A percentile compares a stretch with the other conserved stretches of the same genome.
Conservation (phyloP, 2,329 filamentous ascomycete genomes). For the Cercospora zeina region DNA sequence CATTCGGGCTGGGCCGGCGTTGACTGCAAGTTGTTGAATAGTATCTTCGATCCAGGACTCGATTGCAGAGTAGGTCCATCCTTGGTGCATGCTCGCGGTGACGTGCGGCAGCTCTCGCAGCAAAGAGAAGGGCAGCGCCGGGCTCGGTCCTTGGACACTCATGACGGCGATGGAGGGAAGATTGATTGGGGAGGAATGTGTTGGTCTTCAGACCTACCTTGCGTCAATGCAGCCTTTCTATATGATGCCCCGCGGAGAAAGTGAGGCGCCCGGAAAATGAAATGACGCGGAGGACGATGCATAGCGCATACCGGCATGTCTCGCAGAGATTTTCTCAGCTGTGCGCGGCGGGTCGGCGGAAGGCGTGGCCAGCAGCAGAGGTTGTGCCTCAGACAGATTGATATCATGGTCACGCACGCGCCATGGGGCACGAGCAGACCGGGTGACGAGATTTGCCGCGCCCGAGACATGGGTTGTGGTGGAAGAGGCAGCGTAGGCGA, state of each 20-base stretch:
- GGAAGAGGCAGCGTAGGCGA: too few relatives aligned
- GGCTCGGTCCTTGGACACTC: background rate
- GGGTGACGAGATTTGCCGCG: constrained; percentile 5
- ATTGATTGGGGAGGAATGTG: background rate
- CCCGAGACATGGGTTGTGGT: constrained; percentile 1
- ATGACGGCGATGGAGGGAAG: background rate
- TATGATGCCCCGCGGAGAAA: background rate
- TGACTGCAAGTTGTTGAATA: constrained; percentile 6
- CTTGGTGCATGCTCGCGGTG: constrained; percentile 15
- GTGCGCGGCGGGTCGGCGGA: constrained; percentile 2
- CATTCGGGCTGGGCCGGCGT: background rate
- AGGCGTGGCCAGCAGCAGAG: background rate
- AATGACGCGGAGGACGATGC: constrained; percentile 1
- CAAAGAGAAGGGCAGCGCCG: background rate
- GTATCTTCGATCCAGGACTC: constrained; percentile 15
- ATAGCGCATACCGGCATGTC: constrained; percentile 8
- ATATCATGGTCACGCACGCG: background rate
- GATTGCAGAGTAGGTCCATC: constrained; percentile 13
- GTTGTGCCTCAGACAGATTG: background rate
- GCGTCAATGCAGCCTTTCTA: background rate
- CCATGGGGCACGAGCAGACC: background rate
- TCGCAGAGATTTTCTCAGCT: constrained; percentile 9
- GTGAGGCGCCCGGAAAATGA: background rate
- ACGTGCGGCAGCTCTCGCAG: constrained; percentile 6
- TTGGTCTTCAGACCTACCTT: background rate